Evolutionary conservation across 2,329 filamentous ascomycete species (phyloP).

Genomic region (Epichloe sibirici): DNA sequence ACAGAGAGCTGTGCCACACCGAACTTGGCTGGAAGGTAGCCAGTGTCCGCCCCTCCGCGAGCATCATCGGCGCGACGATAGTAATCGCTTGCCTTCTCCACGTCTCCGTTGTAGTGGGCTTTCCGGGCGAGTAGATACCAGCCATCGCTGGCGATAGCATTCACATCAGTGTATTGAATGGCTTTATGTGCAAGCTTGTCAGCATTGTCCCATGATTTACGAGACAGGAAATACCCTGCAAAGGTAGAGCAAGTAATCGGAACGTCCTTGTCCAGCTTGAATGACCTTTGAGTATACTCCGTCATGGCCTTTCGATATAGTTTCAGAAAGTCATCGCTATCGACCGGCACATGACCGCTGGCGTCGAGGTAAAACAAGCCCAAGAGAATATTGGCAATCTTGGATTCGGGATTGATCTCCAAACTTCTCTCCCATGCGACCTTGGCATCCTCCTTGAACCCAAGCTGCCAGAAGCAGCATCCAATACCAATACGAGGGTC

Average conservation of each 20-base stretch:
- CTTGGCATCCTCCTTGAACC: slow-evolving; percentile 86
- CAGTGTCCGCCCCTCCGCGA: slow-evolving; percentile 78
- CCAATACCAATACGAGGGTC: slow-evolving; percentile 94
- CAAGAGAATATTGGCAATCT: slow-evolving; percentile 79
- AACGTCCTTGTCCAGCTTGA: slow-evolving; percentile 84
- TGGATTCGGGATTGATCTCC: slow-evolving; percentile 71
- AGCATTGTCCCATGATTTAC: slow-evolving; percentile 68
- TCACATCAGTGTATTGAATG: slow-evolving; percentile 91
- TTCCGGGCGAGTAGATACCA: slow-evolving; percentile 93
- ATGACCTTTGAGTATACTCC: slow-evolving; percentile 84
- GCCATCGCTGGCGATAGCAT: slow-evolving; percentile 90
- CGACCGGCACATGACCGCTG: slow-evolving; percentile 70
- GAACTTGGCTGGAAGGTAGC: slow-evolving; percentile 89
- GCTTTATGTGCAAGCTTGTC: slow-evolving; percentile 83
- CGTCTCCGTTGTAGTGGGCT: slow-evolving; percentile 71
- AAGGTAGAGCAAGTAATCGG: slow-evolving; percentile 86
- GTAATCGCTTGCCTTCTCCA: slow-evolving; percentile 66
- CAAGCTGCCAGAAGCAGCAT: slow-evolving; percentile 93
- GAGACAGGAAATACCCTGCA: slow-evolving; percentile 76
- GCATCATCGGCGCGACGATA: slow-evolving; percentile 88
- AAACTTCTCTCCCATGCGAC: slow-evolving; percentile 79
- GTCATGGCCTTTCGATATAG: slow-evolving; percentile 92
- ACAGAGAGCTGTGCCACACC: slow-evolving; percentile 84
- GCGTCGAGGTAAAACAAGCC: slow-evolving; percentile 83
- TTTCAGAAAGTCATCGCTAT: slow-evolving; percentile 70